Percentiles rank a stretch among this genome's conserved stretches.
Evolutionary conservation across 805 yeast species (phyloP).

Genomic region (Pachysolen tannophilus): DNA sequence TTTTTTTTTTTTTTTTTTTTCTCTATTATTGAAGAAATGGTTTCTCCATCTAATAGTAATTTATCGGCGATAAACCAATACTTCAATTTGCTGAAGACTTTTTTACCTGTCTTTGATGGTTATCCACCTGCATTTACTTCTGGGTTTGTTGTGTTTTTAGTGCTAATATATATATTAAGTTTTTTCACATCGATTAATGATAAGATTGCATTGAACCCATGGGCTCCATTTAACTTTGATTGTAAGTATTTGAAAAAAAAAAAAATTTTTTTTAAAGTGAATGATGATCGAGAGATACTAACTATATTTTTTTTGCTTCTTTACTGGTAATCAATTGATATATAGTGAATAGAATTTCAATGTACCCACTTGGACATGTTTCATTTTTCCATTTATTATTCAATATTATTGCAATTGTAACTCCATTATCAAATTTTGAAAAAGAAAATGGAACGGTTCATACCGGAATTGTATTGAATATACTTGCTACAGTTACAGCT

Average conservation of each 20-base stretch:
- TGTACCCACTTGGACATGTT: conserved; percentile 68
- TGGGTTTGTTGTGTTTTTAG: conserved; percentile 51
- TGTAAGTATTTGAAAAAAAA: conserved; percentile 14
- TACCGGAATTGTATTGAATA: conserved; percentile 72
- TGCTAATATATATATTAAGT: conserved; percentile 33
- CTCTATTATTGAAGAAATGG: not conserved
- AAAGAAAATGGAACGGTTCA: conserved; percentile 72
- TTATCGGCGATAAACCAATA: conserved; percentile 6
- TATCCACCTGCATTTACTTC: conserved; percentile 54
- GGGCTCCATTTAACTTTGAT: conserved; percentile 40
- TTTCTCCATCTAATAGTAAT: not conserved
- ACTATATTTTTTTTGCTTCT: not conserved
- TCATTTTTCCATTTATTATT: conserved; percentile 51
- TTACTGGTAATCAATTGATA: conserved; percentile 18
- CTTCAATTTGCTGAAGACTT: conserved; percentile 2
- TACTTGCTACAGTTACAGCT: conserved; percentile 64
- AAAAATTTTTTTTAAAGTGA: not conserved
- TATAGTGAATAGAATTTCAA: conserved; percentile 45
- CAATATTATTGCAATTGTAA: conserved; percentile 48
- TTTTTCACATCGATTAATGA: conserved; percentile 21
- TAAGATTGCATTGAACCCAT: conserved; percentile 44
- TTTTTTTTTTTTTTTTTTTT: not conserved
- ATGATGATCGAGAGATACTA: too few species aligned
- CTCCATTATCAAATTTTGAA: conserved; percentile 63
- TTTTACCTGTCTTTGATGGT: conserved; percentile 9